Conservation (phyloP, 1,284 basidiomycete genomes). For the Rhodotorula sp. region DNA sequence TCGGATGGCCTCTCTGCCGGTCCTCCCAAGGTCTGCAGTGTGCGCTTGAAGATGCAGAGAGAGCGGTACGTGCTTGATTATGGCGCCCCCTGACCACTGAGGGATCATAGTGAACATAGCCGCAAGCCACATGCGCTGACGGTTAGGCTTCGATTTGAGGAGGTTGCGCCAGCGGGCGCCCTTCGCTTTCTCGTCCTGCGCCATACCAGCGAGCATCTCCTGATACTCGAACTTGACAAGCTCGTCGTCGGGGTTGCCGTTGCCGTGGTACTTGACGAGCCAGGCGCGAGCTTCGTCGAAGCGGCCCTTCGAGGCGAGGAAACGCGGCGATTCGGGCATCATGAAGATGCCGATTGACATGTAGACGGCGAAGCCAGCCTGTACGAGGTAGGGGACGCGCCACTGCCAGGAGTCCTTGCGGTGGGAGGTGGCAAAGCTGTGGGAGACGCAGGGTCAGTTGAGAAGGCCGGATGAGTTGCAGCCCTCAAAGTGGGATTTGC, state of each 20-base stretch:
- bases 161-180: background rate
- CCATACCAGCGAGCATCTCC: background rate
- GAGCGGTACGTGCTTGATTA: too few relatives aligned
- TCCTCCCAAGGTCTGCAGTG: too few relatives aligned
- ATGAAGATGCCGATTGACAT: conserved; percentile 2
- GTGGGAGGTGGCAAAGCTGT: background rate
- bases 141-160: background rate
- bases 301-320: conserved; percentile 6
- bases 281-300: too few relatives aligned
- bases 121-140: background rate
- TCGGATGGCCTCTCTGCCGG: too few relatives aligned
- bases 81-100: too few relatives aligned
- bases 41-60: too few relatives aligned
- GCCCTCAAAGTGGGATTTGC: too few relatives aligned
- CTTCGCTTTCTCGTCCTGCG: background rate
- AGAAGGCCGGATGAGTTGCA: too few relatives aligned
- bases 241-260: conserved; percentile 12
- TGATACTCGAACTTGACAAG: conserved; percentile 11
- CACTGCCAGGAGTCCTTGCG: background rate
- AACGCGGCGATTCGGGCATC: conserved; percentile 18
- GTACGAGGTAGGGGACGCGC: background rate
- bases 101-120: too few relatives aligned
- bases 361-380: conserved; percentile 1
- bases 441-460: too few relatives aligned
- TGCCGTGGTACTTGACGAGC: conserved; percentile 23